Evolutionary conservation across 2,329 filamentous ascomycete genomes (phyloP).

Genomic region (Alternaria angustiovoidea): DNA sequence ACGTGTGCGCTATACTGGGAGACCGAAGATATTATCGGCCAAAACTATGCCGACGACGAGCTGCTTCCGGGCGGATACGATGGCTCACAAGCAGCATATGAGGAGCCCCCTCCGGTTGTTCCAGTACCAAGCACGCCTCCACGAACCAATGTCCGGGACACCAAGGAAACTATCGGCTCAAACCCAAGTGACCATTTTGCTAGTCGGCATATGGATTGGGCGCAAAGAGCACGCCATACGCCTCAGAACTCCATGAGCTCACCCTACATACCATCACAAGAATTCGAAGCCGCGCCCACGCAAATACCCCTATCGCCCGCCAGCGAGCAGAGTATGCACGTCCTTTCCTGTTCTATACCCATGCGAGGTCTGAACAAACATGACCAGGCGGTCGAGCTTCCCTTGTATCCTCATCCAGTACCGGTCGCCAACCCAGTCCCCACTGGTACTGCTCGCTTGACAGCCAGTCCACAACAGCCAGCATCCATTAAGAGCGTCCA

Average conservation of each 20-base stretch:
- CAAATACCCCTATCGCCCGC: conserved; percentile 54
- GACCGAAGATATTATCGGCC: conserved; percentile 68
- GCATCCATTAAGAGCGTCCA: conserved; percentile 36
- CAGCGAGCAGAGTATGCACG: conserved; percentile 63
- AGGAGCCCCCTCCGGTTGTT: conserved; percentile 26
- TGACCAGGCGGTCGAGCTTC: conserved; percentile 49
- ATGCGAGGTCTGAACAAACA: conserved; percentile 51
- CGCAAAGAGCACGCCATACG: conserved; percentile 45
- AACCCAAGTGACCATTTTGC: conserved; percentile 52
- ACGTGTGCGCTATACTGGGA: conserved; percentile 94
- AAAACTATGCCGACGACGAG: conserved; percentile 68
- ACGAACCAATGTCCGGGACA: conserved; percentile 32
- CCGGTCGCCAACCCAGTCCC: conserved; percentile 45
- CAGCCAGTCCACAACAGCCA: conserved; percentile 40
- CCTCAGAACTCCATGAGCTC: conserved; percentile 49
- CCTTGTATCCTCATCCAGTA: conserved; percentile 51
- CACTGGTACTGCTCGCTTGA: conserved; percentile 38
- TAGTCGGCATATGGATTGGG: conserved; percentile 51
- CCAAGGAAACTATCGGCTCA: conserved; percentile 46
- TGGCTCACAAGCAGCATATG: conserved; percentile 45
- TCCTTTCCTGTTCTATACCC: conserved; percentile 68
- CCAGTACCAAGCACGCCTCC: conserved; percentile 36
- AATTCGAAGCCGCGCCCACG: conserved; percentile 34
- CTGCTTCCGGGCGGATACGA: conserved; percentile 79
- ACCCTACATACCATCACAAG: conserved; percentile 44